phyloP scores from a whole-genome alignment of 306 rosid species.

The Senna siamea region DNA sequence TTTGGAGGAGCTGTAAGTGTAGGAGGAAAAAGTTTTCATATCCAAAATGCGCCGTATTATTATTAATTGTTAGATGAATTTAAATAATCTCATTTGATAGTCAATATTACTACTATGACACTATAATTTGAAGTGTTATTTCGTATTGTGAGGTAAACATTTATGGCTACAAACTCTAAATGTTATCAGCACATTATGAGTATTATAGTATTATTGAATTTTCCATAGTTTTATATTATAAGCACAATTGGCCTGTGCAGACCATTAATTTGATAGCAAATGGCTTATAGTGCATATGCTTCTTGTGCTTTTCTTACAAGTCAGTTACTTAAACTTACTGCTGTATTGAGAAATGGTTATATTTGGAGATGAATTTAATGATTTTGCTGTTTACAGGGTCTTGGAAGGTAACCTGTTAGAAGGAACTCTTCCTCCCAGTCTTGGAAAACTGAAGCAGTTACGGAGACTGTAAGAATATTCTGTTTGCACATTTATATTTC shows the following conservation, averaged over 20 bases:
- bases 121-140: too few species aligned
- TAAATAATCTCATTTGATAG: too few species aligned
- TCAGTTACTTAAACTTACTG: not conserved
- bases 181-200: not conserved
- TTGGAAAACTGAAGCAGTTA: constrained; percentile 65
- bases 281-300: not conserved
- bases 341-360: not conserved
- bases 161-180: not conserved
- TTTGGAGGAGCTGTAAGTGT: constrained; percentile 54
- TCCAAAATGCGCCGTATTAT: too few species aligned
- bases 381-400: constrained; percentile 49
- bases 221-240: not conserved
- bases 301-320: not conserved
- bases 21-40: not conserved
- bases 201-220: too few species aligned
- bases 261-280: not conserved
- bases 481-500: not conserved
- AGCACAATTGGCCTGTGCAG: not conserved
- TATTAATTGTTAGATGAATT: too few species aligned
- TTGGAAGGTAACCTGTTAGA: constrained; percentile 61
- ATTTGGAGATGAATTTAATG: not conserved
- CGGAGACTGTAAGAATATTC: constrained; percentile 56
- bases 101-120: not conserved
- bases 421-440: constrained; percentile 69
- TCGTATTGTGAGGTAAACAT: too few species aligned